Percentiles rank a stretch among this genome's conserved stretches.
phyloP scores from a whole-genome alignment of 495 filamentous ascomycete species.

The Xylaria acuta region DNA sequence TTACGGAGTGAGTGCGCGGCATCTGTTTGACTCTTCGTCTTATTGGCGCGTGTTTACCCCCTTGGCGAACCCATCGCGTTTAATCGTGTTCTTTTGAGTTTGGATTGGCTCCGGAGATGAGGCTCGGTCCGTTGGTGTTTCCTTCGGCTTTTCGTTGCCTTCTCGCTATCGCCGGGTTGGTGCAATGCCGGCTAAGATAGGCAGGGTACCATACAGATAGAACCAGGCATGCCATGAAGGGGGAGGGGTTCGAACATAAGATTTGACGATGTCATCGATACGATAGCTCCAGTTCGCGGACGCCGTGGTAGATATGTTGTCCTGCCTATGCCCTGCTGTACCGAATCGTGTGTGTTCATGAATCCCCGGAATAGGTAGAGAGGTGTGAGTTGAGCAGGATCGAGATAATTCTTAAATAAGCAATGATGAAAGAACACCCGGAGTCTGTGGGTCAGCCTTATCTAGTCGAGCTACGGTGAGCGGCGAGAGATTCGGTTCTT shows the following conservation, averaged over 20 bases:
- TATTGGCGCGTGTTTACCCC: neutral
- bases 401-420: neutral
- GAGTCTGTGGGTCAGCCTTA: neutral
- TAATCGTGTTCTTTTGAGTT: neutral
- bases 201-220: neutral
- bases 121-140: neutral
- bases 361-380: neutral
- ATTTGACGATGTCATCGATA: neutral
- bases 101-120: neutral
- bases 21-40: neutral
- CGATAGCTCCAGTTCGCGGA: neutral
- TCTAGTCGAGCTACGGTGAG: neutral
- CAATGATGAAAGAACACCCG: neutral
- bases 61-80: neutral
- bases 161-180: neutral
- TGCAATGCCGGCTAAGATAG: neutral
- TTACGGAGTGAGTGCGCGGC: neutral
- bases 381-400: neutral
- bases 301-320: neutral
- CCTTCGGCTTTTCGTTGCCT: no score
- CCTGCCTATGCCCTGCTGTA: neutral
- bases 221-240: no score
- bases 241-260: no score
- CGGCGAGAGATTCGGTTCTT: neutral
- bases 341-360: neutral